Conservation (phyloP, 1,139 yeast genomes). For the Suhomyces chickasaworum region DNA sequence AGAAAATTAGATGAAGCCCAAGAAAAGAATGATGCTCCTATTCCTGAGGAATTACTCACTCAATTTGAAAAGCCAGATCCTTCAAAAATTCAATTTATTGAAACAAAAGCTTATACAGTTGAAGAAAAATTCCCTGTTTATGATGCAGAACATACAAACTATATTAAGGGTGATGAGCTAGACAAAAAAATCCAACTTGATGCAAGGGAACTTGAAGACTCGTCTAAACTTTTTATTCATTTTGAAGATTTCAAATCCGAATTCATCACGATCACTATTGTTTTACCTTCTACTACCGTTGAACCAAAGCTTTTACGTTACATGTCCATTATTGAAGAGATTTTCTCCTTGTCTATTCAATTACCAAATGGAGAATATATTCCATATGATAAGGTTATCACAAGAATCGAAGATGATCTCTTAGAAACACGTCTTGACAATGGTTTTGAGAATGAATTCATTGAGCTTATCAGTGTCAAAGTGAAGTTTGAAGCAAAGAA, state of each 20-base stretch:
- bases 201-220: slow-evolving; percentile 11
- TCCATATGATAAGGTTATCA: slow-evolving; percentile 74
- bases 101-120: slow-evolving; percentile 62
- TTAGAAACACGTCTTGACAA: slow-evolving; percentile 57
- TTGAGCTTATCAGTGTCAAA: slow-evolving; percentile 63
- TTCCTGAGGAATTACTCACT: slow-evolving; percentile 67
- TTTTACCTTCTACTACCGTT: slow-evolving; percentile 65
- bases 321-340: slow-evolving; percentile 63
- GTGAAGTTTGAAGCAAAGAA: slow-evolving; percentile 64
- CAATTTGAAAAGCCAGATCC: slow-evolving; percentile 76
- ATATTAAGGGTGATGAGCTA: slow-evolving; percentile 22
- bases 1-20: slow-evolving; percentile 62
- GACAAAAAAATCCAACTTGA: slow-evolving; percentile 28
- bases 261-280: slow-evolving; percentile 70
- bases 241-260: slow-evolving; percentile 80
- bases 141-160: slow-evolving; percentile 18
- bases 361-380: slow-evolving; percentile 57
- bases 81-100: slow-evolving; percentile 68
- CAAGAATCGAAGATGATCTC: slow-evolving; percentile 72
- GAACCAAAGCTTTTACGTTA: slow-evolving; percentile 63
- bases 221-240: slow-evolving; percentile 67
- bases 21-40: slow-evolving; percentile 64
- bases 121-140: slow-evolving; percentile 32
- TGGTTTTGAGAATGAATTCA: slow-evolving; percentile 62
- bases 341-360: slow-evolving; percentile 70